phyloP scores from a whole-genome alignment of 176 grass and related monocot genomes.

The Canna indica region DNA sequence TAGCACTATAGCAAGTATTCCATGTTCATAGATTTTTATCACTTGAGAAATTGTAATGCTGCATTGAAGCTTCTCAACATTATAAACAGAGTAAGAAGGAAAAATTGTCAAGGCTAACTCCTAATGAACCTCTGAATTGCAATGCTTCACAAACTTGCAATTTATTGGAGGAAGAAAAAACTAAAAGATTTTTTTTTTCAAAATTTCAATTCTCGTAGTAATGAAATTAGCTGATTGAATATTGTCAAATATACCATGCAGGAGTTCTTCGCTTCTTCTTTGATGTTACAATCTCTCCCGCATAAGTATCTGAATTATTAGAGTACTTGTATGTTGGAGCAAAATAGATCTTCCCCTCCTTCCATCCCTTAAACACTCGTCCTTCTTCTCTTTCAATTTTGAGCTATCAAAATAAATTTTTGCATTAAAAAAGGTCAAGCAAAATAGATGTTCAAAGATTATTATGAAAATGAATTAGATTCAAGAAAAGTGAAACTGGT shows the following conservation, averaged over 20 bases:
- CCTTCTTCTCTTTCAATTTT: constrained; percentile 67
- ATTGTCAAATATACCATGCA: constrained; percentile 41
- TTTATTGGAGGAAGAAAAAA: no score
- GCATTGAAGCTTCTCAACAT: no score
- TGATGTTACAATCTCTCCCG: constrained; percentile 38
- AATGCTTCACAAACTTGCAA: no score
- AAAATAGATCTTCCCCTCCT: constrained; percentile 76
- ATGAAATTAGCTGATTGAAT: neutral
- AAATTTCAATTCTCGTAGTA: no score
- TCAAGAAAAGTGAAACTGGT: no score
- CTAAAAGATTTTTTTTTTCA: no score
- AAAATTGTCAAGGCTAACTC: no score
- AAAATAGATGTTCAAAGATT: neutral
- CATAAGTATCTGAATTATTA: constrained; percentile 62
- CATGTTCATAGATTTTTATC: no score
- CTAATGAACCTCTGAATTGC: no score
- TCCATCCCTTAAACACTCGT: constrained; percentile 66
- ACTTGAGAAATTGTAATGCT: no score
- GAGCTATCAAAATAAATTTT: constrained; percentile 32
- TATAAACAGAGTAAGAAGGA: no score
- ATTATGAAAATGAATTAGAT: neutral
- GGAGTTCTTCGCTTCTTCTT: constrained; percentile 93
- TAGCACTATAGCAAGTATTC: no score
- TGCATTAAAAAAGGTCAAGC: neutral
- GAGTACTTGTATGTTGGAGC: constrained; percentile 94